A percentile compares a stretch with the other conserved stretches of the same genome.
phyloP scores from a whole-genome alignment of 179 eudicot species.

The Nepenthes alata region DNA sequence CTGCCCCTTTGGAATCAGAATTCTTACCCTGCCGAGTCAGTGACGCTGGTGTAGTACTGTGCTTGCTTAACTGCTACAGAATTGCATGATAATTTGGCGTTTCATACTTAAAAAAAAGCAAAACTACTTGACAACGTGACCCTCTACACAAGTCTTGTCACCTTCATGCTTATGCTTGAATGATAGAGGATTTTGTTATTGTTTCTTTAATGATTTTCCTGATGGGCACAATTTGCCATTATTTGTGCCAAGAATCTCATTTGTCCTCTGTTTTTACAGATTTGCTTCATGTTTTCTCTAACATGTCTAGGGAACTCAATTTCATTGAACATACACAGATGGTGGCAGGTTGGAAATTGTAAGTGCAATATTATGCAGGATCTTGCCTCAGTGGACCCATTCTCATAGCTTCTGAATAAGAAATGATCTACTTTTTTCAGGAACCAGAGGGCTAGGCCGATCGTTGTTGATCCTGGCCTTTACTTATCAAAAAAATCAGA shows the following conservation, averaged over 20 bases:
- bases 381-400: background rate
- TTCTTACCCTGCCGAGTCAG: too few species aligned
- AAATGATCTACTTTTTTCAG: slow-evolving; percentile 21
- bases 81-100: too few species aligned
- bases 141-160: too few species aligned
- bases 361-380: slow-evolving; percentile 17
- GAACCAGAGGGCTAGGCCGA: slow-evolving; percentile 76
- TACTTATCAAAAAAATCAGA: slow-evolving; percentile 87
- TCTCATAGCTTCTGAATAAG: background rate
- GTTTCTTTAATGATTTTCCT: too few species aligned
- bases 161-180: too few species aligned
- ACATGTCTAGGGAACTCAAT: slow-evolving; percentile 70
- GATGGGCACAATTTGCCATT: too few species aligned
- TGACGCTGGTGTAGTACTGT: too few species aligned
- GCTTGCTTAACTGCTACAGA: too few species aligned
- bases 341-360: slow-evolving; percentile 90
- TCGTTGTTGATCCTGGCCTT: slow-evolving; percentile 84
- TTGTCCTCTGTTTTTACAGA: slow-evolving; percentile 42
- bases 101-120: too few species aligned
- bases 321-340: slow-evolving; percentile 70
- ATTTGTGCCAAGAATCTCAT: slow-evolving; percentile 8
- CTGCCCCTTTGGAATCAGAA: too few species aligned
- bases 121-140: too few species aligned
- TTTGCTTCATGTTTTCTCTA: slow-evolving; percentile 80
- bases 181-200: too few species aligned